Base-by-base conservation (phyloP, 1,284 basidiomycete species). In the Trametes pubescens region DNA sequence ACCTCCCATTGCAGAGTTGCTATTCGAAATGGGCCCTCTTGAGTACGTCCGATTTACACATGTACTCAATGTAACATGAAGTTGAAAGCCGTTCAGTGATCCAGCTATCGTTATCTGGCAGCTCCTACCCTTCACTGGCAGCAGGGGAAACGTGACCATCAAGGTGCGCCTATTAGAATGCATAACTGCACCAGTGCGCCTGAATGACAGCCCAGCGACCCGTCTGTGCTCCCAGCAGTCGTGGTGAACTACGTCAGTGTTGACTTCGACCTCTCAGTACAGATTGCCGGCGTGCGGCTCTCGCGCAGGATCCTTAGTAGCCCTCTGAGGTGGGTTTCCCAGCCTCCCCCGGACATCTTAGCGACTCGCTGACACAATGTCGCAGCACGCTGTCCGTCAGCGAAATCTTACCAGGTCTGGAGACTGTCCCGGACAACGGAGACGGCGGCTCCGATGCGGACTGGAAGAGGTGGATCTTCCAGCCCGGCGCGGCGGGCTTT, bases 41-140 rank as follows among this genome's bases (percentile, higher is more conserved):
- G 61, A 55, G 66, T 65, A 35, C 7, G 51, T 52, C n/a, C 8
- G 3, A 34, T 13, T 22, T 21, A 22, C 59, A 53, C 22, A n/a
- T 9, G 29, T 21, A n/a, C 9, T 8, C 43, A n/a, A n/a, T 38
- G 8, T 59, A 2, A 7, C 14, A 4, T 18, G 40, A 18, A n/a
- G 4, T 2, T 26, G 21, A n/a, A 82, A 80, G 54, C 52, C 26
- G 14, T 11, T 35, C 24, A 66, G 67, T 16, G 78, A 72, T 34
- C 62, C 84, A 22, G 83, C 82, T 2, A 80, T 86, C 55, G 76
- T 79, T 61, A 78, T 82, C 73, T 86, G 85, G 84, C 79, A 80
- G 57, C 77, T 86, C 8, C 78, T 86, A 7, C 84, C 84, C 2
- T 86, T 86, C 75, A n/a, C n/a, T n/a, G n/a, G n/a, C n/a, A 82